Evolutionary conservation across 176 grass and related monocot species (phyloP), one percentile per base, ranked within the genome.

Genomic region (Areca catechu): DNA sequence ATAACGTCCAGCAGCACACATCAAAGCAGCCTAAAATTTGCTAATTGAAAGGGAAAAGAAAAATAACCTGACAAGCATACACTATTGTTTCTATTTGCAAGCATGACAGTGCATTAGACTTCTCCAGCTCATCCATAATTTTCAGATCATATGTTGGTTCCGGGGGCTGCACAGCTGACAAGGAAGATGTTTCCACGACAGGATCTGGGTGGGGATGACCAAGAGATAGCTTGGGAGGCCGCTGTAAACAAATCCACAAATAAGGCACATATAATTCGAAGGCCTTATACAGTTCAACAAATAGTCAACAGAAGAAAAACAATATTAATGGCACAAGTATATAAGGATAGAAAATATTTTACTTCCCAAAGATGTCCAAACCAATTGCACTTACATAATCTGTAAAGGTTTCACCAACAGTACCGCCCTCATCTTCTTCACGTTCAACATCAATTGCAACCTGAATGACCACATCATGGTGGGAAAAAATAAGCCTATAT

Each of bases 71-170:
- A 70, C 87, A 91, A 69, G 93, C 93, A 83, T 98, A 98, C 61
- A 92, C 80, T 80, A 92, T 58, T 69, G 93, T 85, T 88, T 98
- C 93, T 17, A 98, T 98, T 69, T 98, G 93, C 69, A 98, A 88
- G 79, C 87, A 92, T 69, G 93, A 98, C 14, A 98, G 65, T 4
- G 81, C 68, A 48, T 89, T 92, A 14, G 80, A 89, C n/a, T 87
- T 61, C 57, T 83, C 78, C 69, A 98, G 70, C 22, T 92, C 77
- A 57, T 79, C 78, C 65, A 89, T 82, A 74, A 98, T 92, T 71
- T 71, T 75, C 65, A 88, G 53, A 63, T 70, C 64, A 69, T 98
- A 98, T 76, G 87, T 89, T 4, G 93, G 93, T 67, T 98, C 93
- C 63, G 87, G 93, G 63, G 93, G 93, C 67, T 98, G 87, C 48